Base-by-base conservation (phyloP, 2,329 filamentous ascomycete species). In the Fusarium tanahbumbuense region DNA sequence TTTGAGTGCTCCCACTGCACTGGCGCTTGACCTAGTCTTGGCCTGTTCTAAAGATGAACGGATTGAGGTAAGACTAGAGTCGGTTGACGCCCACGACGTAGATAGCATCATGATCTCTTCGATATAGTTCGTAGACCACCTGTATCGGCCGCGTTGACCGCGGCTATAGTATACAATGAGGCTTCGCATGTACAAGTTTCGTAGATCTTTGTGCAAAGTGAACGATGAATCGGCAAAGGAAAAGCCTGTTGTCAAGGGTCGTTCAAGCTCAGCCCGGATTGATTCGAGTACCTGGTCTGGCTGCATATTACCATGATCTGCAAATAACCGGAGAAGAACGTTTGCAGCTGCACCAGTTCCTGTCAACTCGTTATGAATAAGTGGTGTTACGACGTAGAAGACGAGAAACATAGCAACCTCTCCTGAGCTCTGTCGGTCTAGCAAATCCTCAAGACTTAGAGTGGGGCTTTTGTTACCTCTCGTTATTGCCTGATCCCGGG, bases 81-180 rank as follows among this genome's bases (percentile, higher is more conserved):
- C 8, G 2, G 18, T 18, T 1, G 20, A 41, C 0, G 1, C 3
- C 16, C 20, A 11, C 3, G 40, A 41, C 2, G 11, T 2, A 41
- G 40, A 41, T 10, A 6, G 8, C 1, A 41, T 18, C 2, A 41
- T 11, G 40, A 41, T 41, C n/a, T 41, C 40, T 41, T 41, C 40
- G 13, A 41, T 41, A 5, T 20, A 41, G 3, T n/a, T 41, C 0
- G 40, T 41, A 11, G 40, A 41, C 40, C 40, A 41, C 40, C 40
- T 41, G 13, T 12, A 41, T 41, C 40, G 40, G 3, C 40, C 40
- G 9, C 40, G 40, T 6, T 41, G 40, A 41, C 40, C 1, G 6
- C 13, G 6, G 18, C 40, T 41, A 11, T 12, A 13, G 3, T n/a
- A n/a, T 41, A 4, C 1, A 11, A 41, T 11, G 16, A 20, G 18